Conservation (phyloP, 495 filamentous ascomycete species). For the Lepidopterella palustris region DNA sequence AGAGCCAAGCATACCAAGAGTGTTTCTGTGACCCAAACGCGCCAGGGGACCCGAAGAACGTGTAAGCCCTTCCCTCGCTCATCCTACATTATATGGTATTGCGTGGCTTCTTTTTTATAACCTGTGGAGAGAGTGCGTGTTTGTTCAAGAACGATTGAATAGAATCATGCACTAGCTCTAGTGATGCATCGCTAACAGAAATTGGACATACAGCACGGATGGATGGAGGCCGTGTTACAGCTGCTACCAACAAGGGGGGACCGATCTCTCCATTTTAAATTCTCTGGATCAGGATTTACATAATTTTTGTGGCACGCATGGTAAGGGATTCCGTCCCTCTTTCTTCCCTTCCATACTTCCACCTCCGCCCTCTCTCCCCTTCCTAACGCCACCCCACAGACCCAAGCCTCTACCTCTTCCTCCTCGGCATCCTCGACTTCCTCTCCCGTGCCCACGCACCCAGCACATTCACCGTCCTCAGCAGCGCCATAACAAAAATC, state of each 20-base stretch:
- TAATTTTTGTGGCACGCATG: not conserved
- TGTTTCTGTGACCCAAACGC: not conserved
- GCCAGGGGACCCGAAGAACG: not conserved
- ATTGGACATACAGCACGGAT: too few relatives aligned
- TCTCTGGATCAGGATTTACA: too few relatives aligned
- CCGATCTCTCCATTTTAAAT: too few relatives aligned
- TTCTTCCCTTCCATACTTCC: not conserved
- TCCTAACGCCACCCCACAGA: not conserved
- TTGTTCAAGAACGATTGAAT: too few relatives aligned
- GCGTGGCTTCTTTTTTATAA: not conserved
- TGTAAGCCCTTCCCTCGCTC: not conserved
- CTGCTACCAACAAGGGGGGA: too few relatives aligned
- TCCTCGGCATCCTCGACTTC: not conserved
- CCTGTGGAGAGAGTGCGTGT: not conserved
- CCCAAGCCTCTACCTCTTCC: not conserved
- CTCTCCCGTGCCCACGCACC: not conserved
- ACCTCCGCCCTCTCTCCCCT: not conserved
- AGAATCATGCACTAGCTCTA: too few relatives aligned
- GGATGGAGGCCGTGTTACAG: too few relatives aligned
- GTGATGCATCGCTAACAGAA: too few relatives aligned
- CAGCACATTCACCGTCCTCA: not conserved
- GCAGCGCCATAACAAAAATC: not conserved
- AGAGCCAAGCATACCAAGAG: not conserved
- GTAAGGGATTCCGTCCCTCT: not conserved
- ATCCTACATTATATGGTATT: not conserved